A percentile compares a stretch with the other conserved stretches of the same genome.
These are phyloP conservation scores for Colletotrichum somersetense DNA, from an alignment of 2,329 filamentous ascomycete genomes.

Conservation along the genomic window DNA sequence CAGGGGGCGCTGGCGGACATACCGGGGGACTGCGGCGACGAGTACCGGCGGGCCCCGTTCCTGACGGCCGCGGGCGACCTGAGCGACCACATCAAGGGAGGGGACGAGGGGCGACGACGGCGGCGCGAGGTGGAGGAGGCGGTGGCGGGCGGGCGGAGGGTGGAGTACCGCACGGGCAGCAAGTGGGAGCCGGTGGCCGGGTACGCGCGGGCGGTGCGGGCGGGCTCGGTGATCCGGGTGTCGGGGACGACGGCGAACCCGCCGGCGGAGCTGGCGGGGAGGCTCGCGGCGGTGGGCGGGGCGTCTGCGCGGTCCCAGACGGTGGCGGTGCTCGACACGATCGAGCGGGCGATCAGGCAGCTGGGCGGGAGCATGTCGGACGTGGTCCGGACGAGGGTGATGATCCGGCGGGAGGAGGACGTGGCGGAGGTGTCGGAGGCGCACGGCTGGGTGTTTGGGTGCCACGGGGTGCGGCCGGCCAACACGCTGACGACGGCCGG, in stretches of 20 bases:
- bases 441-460: conserved; percentile 27
- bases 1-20: conserved; percentile 41
- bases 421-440: conserved; percentile 18
- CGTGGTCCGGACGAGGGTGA: conserved; percentile 34
- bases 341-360: conserved; percentile 10
- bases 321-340: conserved; percentile 19
- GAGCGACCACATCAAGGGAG: conserved; percentile 13
- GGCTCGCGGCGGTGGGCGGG: conserved; percentile 10
- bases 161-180: conserved; percentile 19
- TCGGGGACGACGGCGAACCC: conserved; percentile 32
- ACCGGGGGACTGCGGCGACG: conserved; percentile 47
- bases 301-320: conserved; percentile 26
- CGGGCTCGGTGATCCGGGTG: neutral
- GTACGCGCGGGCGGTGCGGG: conserved; percentile 25
- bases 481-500: conserved; percentile 18
- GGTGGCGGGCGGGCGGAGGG: conserved; percentile 7
- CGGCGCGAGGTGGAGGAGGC: conserved; percentile 20
- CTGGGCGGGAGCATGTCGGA: conserved; percentile 30
- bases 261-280: conserved; percentile 1
- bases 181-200: conserved; percentile 32
- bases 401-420: conserved; percentile 29
- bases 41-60: conserved; percentile 43
- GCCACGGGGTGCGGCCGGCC: conserved; percentile 12
- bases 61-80: conserved; percentile 28
- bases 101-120: neutral